A percentile compares a stretch with the other conserved stretches of the same genome.
Evolutionary conservation across 495 filamentous ascomycete genomes (phyloP).

Genomic region (Physcia stellaris): DNA sequence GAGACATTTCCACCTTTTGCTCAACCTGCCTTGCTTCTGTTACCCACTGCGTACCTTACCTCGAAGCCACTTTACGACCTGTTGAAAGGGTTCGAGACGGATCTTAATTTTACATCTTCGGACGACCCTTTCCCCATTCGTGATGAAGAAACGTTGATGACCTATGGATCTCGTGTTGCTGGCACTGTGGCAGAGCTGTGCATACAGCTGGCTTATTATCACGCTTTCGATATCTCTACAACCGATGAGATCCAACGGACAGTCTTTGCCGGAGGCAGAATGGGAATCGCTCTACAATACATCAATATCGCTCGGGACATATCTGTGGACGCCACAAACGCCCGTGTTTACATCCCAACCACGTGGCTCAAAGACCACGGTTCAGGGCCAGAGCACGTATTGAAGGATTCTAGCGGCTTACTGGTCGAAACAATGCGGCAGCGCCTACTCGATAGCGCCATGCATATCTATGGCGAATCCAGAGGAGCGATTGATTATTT

Average conservation of each 20-base stretch:
- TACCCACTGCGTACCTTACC: constrained; percentile 40
- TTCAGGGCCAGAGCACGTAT: constrained; percentile 35
- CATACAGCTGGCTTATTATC: constrained; percentile 44
- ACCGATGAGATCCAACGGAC: constrained; percentile 16
- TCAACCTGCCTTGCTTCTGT: constrained; percentile 32
- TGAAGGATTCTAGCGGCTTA: constrained; percentile 28
- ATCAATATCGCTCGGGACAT: constrained; percentile 62
- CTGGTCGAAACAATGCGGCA: constrained; percentile 33
- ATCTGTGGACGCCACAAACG: constrained; percentile 41
- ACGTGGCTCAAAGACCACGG: constrained; percentile 43
- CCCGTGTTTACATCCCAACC: constrained; percentile 48
- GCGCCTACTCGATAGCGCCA: constrained; percentile 40
- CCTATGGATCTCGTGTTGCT: constrained; percentile 47
- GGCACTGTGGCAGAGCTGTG: constrained; percentile 55
- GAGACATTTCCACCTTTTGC: constrained; percentile 32
- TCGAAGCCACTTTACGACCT: constrained; percentile 41
- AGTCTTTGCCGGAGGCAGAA: constrained; percentile 35
- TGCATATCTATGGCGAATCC: constrained; percentile 35
- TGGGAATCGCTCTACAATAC: constrained; percentile 58
- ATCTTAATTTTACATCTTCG: constrained; percentile 34
- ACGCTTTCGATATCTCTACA: constrained; percentile 22
- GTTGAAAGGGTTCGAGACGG: constrained; percentile 47
- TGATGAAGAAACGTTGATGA: constrained; percentile 37
- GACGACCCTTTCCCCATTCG: constrained; percentile 35
- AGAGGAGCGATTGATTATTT: constrained; percentile 39